Evolutionary conservation across 2,329 filamentous ascomycete genomes (phyloP).

Genomic region (Pseudogymnoascus sp.): DNA sequence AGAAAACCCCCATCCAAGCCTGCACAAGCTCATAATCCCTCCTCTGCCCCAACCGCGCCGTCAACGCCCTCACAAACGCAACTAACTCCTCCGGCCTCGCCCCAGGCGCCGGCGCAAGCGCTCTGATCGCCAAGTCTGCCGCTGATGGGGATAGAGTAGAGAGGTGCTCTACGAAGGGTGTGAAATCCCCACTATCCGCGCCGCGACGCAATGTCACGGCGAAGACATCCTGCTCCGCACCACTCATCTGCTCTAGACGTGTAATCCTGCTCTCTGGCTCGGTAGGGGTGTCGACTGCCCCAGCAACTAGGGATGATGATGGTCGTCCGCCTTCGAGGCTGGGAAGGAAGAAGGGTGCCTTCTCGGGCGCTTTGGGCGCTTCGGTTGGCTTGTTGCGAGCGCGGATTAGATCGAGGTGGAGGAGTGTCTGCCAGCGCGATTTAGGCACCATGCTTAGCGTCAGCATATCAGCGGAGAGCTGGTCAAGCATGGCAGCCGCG

Average conservation of each 20-base stretch:
- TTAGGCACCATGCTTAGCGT: constrained; percentile 86
- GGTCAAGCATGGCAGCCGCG: constrained; percentile 57
- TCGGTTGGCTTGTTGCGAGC: constrained; percentile 92
- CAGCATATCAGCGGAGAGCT: constrained; percentile 75
- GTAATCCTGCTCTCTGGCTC: constrained; percentile 26
- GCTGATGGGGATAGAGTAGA: constrained; percentile 76
- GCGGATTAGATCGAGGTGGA: constrained; percentile 85
- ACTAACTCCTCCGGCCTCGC: constrained; percentile 61
- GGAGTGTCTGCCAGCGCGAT: constrained; percentile 86
- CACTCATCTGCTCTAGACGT: constrained; percentile 27
- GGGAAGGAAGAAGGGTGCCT: constrained; percentile 91
- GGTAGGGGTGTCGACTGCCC: constrained; percentile 20
- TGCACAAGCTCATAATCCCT: constrained; percentile 90
- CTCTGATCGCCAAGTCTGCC: constrained; percentile 85
- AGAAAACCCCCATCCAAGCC: constrained; percentile 94
- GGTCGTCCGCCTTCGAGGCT: constrained; percentile 42
- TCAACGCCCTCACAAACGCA: constrained; percentile 76
- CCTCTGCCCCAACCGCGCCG: constrained; percentile 58
- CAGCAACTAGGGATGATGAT: constrained; percentile 25
- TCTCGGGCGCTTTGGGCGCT: constrained; percentile 83
- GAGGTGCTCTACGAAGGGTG: constrained; percentile 68
- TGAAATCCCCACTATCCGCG: constrained; percentile 53
- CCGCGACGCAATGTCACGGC: constrained; percentile 51
- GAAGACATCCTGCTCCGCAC: constrained; percentile 47
- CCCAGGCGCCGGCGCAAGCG: constrained; percentile 46